phyloP scores from a whole-genome alignment of 768 basidiomycete species.

The Sarcomyxa edulis region DNA sequence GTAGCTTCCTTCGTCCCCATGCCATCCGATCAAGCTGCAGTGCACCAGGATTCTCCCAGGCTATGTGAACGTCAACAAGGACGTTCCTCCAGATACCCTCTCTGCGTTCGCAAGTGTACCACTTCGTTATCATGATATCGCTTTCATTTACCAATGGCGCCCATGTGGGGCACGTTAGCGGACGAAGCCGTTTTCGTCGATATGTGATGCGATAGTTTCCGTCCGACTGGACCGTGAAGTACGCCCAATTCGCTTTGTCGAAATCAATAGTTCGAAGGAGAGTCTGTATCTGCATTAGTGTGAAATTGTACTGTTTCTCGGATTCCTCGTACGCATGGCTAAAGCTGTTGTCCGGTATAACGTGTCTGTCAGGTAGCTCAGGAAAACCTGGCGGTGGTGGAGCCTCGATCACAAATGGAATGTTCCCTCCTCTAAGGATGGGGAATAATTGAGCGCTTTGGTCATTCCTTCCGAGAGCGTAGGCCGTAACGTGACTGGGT shows the following conservation, averaged over 20 bases:
- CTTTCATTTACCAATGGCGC: slow-evolving; percentile 28
- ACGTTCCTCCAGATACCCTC: slow-evolving; percentile 14
- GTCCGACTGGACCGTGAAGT: slow-evolving; percentile 18
- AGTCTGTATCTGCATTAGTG: slow-evolving; percentile 16
- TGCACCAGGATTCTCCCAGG: slow-evolving; percentile 8
- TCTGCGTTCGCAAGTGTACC: slow-evolving; percentile 11
- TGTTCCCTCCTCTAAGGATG: too few relatives aligned
- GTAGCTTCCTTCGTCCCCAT: slow-evolving; percentile 5
- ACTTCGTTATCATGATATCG: slow-evolving; percentile 31
- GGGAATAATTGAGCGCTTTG: too few relatives aligned
- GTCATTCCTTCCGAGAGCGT: too few relatives aligned
- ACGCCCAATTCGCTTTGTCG: slow-evolving; percentile 30
- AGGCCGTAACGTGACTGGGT: too few relatives aligned
- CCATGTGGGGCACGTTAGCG: slow-evolving; percentile 28
- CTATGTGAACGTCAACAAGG: slow-evolving; percentile 15
- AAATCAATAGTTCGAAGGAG: slow-evolving; percentile 25
- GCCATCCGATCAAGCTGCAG: slow-evolving; percentile 5
- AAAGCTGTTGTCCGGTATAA: too few relatives aligned
- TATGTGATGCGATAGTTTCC: slow-evolving; percentile 27
- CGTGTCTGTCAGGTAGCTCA: too few relatives aligned
- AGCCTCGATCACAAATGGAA: too few relatives aligned
- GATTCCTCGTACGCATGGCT: too few relatives aligned
- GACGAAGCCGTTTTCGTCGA: slow-evolving; percentile 15
- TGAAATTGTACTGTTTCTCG: slow-evolving; percentile 6
- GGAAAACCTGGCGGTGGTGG: too few relatives aligned